phyloP scores from a whole-genome alignment of 148 eudicot species.

The Nepenthes gracilis region DNA sequence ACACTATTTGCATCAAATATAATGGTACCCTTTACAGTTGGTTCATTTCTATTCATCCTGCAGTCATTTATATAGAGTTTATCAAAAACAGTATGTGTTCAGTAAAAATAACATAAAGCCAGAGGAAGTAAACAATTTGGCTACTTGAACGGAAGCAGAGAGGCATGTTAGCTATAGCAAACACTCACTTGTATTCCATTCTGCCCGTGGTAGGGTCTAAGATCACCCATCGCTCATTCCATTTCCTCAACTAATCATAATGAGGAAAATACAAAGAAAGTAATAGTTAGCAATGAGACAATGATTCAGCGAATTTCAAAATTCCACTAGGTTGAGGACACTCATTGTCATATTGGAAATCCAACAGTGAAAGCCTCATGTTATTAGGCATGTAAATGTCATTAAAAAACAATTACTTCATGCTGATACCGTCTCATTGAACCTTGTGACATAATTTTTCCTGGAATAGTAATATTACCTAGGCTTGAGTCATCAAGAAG shows the following conservation, averaged over 20 bases:
- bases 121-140: background rate
- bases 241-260: conserved; percentile 64
- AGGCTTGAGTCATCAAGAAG: too few species aligned
- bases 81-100: conserved; percentile 1
- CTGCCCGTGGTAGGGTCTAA: conserved; percentile 96
- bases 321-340: background rate
- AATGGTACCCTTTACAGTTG: conserved; percentile 78
- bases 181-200: conserved; percentile 94
- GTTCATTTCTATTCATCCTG: conserved; percentile 89
- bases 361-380: background rate
- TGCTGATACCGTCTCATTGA: too few species aligned
- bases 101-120: background rate
- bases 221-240: conserved; percentile 98
- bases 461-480: too few species aligned
- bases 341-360: background rate
- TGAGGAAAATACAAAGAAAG: background rate
- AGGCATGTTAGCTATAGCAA: background rate
- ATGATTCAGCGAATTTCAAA: background rate
- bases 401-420: too few species aligned
- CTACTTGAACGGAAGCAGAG: background rate
- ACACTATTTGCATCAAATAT: conserved; percentile 84
- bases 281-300: conserved; percentile 2
- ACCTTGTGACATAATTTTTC: too few species aligned
- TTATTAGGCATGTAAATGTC: too few species aligned
- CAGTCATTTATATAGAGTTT: conserved; percentile 6